phyloP scores from a whole-genome alignment of 805 yeast genomes.

The Yamadazyma phyllophila region DNA sequence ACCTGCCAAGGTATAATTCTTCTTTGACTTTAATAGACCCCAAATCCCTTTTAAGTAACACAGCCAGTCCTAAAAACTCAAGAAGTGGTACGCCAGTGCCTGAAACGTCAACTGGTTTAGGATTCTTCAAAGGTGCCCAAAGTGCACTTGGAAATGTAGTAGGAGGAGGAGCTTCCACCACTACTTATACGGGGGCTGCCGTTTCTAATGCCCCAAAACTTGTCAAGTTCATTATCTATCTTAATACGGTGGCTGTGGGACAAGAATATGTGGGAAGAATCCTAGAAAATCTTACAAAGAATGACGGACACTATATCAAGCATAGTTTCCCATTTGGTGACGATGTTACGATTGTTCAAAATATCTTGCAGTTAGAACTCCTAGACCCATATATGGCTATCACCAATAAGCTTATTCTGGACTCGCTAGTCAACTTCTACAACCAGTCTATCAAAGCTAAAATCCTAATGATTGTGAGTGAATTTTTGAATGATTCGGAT shows the following conservation, averaged over 20 bases:
- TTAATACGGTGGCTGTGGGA: constrained; percentile 71
- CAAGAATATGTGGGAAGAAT: constrained; percentile 56
- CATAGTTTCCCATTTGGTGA: constrained; percentile 35
- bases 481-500: constrained; percentile 37
- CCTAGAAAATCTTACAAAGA: constrained; percentile 38
- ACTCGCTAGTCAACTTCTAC: constrained; percentile 48
- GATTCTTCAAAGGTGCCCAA: constrained; percentile 44
- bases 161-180: constrained; percentile 20
- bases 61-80: constrained; percentile 12
- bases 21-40: constrained; percentile 20
- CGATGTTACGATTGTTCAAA: constrained; percentile 31
- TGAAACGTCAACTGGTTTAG: constrained; percentile 27
- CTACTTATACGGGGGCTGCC: constrained; percentile 6
- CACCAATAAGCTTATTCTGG: constrained; percentile 40
- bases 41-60: constrained; percentile 12
- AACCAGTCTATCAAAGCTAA: constrained; percentile 47
- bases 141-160: constrained; percentile 45
- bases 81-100: constrained; percentile 34
- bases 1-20: constrained; percentile 41
- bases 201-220: constrained; percentile 47
- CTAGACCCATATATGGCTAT: constrained; percentile 30
- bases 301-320: constrained; percentile 20
- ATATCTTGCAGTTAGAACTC: constrained; percentile 30
- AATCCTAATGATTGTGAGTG: constrained; percentile 41
- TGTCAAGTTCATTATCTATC: constrained; percentile 59